phyloP scores from a whole-genome alignment of 257 asterid species.

The Lycium ferocissimum region DNA sequence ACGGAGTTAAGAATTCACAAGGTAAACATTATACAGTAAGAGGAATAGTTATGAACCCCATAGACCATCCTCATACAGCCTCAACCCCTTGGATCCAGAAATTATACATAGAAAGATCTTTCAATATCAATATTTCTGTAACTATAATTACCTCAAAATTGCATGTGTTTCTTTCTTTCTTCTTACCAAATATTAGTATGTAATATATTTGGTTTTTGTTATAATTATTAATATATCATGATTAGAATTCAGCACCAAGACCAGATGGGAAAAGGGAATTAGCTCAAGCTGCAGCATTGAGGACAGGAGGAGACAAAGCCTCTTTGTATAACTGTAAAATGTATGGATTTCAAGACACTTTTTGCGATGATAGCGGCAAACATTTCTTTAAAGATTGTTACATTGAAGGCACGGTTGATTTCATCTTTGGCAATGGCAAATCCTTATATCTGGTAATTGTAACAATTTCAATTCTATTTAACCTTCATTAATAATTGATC shows the following conservation, averaged over 20 bases:
- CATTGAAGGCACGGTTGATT: slow-evolving; percentile 87
- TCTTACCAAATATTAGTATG: not conserved
- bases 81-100: not conserved
- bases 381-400: slow-evolving; percentile 83
- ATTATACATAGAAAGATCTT: not conserved
- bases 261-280: slow-evolving; percentile 49
- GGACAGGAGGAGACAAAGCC: slow-evolving; percentile 57
- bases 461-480: not conserved
- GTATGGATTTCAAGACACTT: slow-evolving; percentile 79
- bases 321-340: slow-evolving; percentile 68
- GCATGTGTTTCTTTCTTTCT: not conserved
- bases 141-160: not conserved
- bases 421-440: slow-evolving; percentile 76
- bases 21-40: too few relatives aligned
- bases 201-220: not conserved
- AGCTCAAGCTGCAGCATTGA: slow-evolving; percentile 71
- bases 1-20: too few relatives aligned
- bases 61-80: not conserved
- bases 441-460: slow-evolving; percentile 59
- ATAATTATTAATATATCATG: not conserved
- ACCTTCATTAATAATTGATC: not conserved
- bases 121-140: not conserved
- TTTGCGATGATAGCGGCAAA: slow-evolving; percentile 66
- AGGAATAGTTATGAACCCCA: not conserved
- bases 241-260: slow-evolving; percentile 70